These are phyloP conservation scores for Heliosperma pusillum DNA, from an alignment of 148 eudicot species.

Conservation along the genomic window DNA sequence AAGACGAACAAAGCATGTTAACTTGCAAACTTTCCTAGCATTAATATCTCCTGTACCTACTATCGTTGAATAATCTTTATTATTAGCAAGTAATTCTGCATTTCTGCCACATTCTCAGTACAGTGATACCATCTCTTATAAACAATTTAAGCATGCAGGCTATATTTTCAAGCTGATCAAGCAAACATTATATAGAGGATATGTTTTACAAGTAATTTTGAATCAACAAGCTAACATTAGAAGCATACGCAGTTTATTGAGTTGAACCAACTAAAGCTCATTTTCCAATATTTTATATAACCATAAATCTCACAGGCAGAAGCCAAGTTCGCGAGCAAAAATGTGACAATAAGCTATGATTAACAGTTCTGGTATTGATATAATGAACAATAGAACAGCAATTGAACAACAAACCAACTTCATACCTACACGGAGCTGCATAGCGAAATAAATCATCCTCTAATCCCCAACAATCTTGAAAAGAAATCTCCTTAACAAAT, in stretches of 20 bases:
- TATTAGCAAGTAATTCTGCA: not conserved
- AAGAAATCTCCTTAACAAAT: constrained; percentile 49
- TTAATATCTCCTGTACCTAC: not conserved
- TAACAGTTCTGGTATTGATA: not conserved
- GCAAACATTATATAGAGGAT: not conserved
- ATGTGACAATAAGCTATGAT: not conserved
- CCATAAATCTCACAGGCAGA: no score
- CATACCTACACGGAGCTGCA: constrained; percentile 76
- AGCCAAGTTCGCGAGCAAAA: not conserved
- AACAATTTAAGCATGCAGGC: not conserved
- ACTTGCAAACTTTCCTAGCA: not conserved
- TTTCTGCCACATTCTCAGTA: not conserved
- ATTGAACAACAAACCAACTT: not conserved
- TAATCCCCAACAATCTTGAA: constrained; percentile 91
- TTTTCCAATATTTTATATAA: no score
- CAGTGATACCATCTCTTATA: not conserved
- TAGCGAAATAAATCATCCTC: constrained; percentile 57
- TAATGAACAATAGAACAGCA: not conserved
- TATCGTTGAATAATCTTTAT: not conserved
- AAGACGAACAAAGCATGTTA: not conserved
- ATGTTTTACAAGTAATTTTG: not conserved
- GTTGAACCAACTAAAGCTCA: no score
- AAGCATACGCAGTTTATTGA: not conserved
- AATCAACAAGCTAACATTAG: not conserved
- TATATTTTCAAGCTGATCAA: not conserved